phyloP scores from a whole-genome alignment of 1,284 basidiomycete genomes.

The Trametes versicolor region DNA sequence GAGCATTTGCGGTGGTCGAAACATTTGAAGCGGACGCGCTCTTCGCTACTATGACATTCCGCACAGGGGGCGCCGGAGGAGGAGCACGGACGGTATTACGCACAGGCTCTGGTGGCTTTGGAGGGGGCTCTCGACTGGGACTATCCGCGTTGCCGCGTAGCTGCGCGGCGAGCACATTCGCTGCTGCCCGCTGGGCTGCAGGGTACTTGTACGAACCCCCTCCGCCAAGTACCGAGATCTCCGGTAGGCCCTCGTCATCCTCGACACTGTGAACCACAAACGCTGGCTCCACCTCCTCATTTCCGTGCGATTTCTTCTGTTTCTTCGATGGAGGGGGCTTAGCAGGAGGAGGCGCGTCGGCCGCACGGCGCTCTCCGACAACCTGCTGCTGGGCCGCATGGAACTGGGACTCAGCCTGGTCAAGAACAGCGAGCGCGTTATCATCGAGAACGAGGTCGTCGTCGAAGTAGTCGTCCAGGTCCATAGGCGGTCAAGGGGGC shows the following conservation, averaged over 20 bases:
- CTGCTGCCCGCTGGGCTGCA: constrained; percentile 23
- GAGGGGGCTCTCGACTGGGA: background rate
- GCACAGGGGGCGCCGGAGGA: background rate
- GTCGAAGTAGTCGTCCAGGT: constrained; percentile 73
- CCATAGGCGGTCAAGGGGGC: constrained; percentile 51
- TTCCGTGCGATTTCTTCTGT: constrained; percentile 29
- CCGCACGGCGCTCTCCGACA: constrained; percentile 34
- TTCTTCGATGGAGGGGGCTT: constrained; percentile 19
- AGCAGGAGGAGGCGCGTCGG: constrained; percentile 21
- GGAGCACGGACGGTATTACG: background rate
- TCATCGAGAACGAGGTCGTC: constrained; percentile 73
- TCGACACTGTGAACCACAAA: constrained; percentile 35
- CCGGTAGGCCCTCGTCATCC: constrained; percentile 63
- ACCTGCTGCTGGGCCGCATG: constrained; percentile 40
- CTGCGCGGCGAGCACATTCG: constrained; percentile 26
- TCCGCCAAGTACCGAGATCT: constrained; percentile 56
- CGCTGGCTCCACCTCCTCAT: background rate
- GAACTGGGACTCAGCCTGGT: constrained; percentile 66
- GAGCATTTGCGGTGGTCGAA: background rate
- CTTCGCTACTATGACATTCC: constrained; percentile 1
- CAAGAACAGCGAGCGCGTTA: constrained; percentile 65
- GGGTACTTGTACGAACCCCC: constrained; percentile 50
- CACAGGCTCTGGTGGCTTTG: background rate
- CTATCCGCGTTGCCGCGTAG: constrained; percentile 1
- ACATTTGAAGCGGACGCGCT: constrained; percentile 4